Evolutionary conservation across 306 rosid genomes (phyloP), one percentile per base, ranked within the genome.

Genomic region (Acacia melanoxylon): DNA sequence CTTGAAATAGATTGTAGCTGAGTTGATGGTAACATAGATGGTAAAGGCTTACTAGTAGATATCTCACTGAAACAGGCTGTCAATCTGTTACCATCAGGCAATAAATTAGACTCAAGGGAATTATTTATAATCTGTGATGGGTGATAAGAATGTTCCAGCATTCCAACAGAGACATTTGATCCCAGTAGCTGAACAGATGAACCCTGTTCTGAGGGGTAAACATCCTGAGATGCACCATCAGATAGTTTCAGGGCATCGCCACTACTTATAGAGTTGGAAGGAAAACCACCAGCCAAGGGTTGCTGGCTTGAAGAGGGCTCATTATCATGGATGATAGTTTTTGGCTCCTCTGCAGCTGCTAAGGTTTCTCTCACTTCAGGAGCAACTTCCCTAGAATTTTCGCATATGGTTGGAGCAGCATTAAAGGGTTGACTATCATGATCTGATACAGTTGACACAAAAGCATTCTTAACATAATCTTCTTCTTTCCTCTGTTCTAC

Each of bases 401-500:
- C 86, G 19, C 79, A 80, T 59, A 65, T 84, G 82, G 15, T 48
- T 63, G 67, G 65, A 87, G 78, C 81, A 65, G 70, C 66, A 84
- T 76, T 87, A 62, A 78, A 72, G 4, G 63, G 68, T 70, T 67
- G 90, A 82, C 52, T 74, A 44, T 68, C 69, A 15, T 76, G 74
- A 82, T 77, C 84, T n/a, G 13, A 63, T 37, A 75, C 69, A 79
- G 66, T 75, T 68, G 87, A 71, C 78, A 78, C 78, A 71, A 65
- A 74, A 80, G 67, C 77, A 61, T 51, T 72, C 68, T 74, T 75
- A 70, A 74, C 40, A 58, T 63, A 76, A 84, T 88, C 89, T 76
- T 86, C 86, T 76, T 87, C 86, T 31, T 69, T 85, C 77, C 74
- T 87, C 87, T 75, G 49, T 74, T 83, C 76, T 82, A 58, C 82